Conservation (phyloP, 1,284 basidiomycete species). For the Irpex sp. region DNA sequence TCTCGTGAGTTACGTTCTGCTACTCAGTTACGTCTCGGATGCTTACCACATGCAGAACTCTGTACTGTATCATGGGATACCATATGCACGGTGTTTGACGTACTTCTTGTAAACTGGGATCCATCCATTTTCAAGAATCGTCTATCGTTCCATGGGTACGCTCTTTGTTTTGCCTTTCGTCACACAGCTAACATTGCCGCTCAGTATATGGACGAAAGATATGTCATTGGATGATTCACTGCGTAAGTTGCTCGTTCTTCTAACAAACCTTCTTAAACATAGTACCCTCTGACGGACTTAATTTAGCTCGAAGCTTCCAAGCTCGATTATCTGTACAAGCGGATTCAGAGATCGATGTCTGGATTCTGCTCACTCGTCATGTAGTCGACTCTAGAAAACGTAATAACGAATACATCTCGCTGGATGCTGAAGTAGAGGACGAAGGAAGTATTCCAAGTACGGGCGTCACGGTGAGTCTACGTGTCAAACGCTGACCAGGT, state of each 20-base stretch:
- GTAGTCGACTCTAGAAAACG: constrained; percentile 48
- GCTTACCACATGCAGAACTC: constrained; percentile 32
- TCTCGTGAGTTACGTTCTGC: neutral
- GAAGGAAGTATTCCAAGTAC: constrained; percentile 8
- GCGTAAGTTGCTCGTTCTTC: constrained; percentile 9
- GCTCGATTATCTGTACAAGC: constrained; percentile 19
- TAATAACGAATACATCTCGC: constrained; percentile 67
- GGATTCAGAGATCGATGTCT: constrained; percentile 42
- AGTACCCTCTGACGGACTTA: neutral
- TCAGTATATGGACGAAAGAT: constrained; percentile 18
- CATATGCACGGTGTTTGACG: constrained; percentile 73
- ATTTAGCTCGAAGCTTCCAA: constrained; percentile 26
- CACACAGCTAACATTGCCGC: neutral
- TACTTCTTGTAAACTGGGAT: constrained; percentile 89
- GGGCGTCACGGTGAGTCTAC: constrained; percentile 19
- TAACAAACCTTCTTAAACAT: neutral
- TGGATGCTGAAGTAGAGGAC: constrained; percentile 54
- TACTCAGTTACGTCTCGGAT: neutral
- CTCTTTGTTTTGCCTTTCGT: constrained; percentile 5
- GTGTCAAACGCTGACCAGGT: too few relatives aligned
- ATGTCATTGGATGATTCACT: neutral
- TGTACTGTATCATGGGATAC: constrained; percentile 70
- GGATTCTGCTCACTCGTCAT: constrained; percentile 83
- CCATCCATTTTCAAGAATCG: constrained; percentile 55
- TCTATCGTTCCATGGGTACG: constrained; percentile 68